Evolutionary conservation across 1,284 basidiomycete genomes (phyloP), one percentile per base, ranked within the genome.

Genomic region (Psilocybe mexicana): DNA sequence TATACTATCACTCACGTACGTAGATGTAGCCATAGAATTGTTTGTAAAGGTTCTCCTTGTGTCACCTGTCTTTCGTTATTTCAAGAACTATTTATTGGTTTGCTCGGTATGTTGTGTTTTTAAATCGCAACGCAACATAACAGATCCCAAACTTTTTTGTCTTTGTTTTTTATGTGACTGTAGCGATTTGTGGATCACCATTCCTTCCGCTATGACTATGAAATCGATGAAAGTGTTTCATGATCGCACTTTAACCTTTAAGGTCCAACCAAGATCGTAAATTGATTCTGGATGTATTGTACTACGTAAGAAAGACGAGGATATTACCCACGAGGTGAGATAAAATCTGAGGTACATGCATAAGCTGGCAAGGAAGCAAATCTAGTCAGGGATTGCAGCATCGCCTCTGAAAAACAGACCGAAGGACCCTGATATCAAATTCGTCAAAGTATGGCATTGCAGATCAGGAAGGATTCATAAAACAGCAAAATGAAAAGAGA

Each of bases 401-500:
- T 35, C 6, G 38, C 38, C 38, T 40, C 38, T 6, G 7, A n/a
- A 36, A 48, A 33, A 14, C 33, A 14, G 14, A 5, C 26, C n/a
- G 12, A 26, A 28, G 11, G 44, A 43, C 44, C 44, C 44, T 46
- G 45, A 35, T 33, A 40, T 40, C 38, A 40, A 40, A 40, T n/a
- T 40, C 14, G 38, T 40, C 38, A 12, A 40, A 40, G 6, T 40
- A 40, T n/a, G 14, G 4, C 28, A 18, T 48, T 35, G 46, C 30
- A 48, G 30, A 48, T 48, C 46, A 35, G n/a, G 8, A 26, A 12
- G 28, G 35, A 23, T 8, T n/a, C 14, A 18, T 33, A n/a, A 36
- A 14, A 36, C 35, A 42, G 28, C 47, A 36, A 58, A 42, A 58
- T 58, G 61, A 59, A 43, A 59, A 57, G 8, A 62, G 52, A 54